Conservation (phyloP, 306 rosid species). For the Castanopsis chinensis region DNA sequence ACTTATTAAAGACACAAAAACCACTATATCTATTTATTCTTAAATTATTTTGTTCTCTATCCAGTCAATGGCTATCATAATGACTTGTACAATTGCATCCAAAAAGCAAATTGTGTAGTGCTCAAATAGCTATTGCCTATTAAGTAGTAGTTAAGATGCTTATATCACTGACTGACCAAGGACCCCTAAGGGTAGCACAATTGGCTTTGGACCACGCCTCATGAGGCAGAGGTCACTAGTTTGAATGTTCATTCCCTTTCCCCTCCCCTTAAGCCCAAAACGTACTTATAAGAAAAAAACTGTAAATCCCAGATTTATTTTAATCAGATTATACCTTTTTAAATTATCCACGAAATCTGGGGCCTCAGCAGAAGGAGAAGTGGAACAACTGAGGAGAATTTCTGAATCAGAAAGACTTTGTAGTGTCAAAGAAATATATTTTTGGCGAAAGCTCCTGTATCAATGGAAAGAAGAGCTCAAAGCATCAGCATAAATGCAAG, state of each 20-base stretch:
- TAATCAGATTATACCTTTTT: conserved; percentile 52
- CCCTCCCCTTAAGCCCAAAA: too few species aligned
- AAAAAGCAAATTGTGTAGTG: neutral
- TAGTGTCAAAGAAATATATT: conserved; percentile 33
- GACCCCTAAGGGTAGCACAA: too few species aligned
- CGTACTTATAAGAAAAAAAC: neutral
- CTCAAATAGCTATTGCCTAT: neutral
- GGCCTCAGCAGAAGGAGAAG: conserved; percentile 82
- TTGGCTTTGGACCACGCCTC: too few species aligned
- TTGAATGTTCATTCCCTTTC: too few species aligned
- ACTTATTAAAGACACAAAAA: neutral
- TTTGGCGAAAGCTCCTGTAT: conserved; percentile 51
- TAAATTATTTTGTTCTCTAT: neutral
- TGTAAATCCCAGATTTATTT: neutral
- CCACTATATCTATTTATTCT: neutral
- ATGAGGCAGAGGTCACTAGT: too few species aligned
- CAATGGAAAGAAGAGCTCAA: conserved; percentile 8
- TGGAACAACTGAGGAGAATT: conserved; percentile 68
- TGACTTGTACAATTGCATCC: neutral
- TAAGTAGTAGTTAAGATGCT: neutral
- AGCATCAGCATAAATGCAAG: conserved; percentile 11
- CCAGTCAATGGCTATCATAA: neutral
- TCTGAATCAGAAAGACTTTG: conserved; percentile 55
- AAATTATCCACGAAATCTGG: conserved; percentile 66
- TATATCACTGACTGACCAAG: neutral